Conservation (phyloP, 345 rosid genomes). For the Diplotaxis tenuifolia region DNA sequence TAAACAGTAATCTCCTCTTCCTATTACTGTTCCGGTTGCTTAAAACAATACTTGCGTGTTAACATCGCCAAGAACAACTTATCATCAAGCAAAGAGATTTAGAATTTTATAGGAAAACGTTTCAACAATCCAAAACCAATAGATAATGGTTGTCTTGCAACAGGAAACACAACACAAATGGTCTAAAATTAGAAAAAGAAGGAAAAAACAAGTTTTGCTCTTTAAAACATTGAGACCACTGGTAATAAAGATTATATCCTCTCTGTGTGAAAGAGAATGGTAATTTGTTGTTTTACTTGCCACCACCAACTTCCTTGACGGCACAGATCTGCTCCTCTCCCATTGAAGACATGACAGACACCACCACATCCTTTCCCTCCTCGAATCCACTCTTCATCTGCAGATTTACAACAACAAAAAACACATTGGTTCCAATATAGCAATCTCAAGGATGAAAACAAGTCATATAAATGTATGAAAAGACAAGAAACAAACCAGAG, state of each 20-base stretch:
- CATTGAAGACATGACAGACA: constrained; percentile 81
- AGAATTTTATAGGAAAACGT: constrained; percentile 13
- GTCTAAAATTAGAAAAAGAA: constrained; percentile 33
- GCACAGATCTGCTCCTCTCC: constrained; percentile 92
- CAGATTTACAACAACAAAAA: neutral
- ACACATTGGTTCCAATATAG: neutral
- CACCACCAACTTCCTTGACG: constrained; percentile 71
- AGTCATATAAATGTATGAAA: neutral
- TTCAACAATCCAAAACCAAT: constrained; percentile 31
- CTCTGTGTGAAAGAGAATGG: constrained; percentile 21
- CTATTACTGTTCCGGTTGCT: neutral
- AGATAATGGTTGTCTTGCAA: constrained; percentile 29
- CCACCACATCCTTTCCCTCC: constrained; percentile 76
- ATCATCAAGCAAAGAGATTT: neutral
- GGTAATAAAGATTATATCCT: constrained; percentile 23
- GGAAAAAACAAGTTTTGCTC: constrained; percentile 17
- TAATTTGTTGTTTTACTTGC: constrained; percentile 42
- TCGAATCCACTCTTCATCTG: constrained; percentile 73
- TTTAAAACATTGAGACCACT: constrained; percentile 19
- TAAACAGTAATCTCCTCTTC: neutral
- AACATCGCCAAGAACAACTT: too few species aligned
- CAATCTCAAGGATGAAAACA: neutral
- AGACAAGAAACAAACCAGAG: constrained; percentile 45
- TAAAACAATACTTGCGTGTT: neutral
- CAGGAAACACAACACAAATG: constrained; percentile 29